Evolutionary conservation across 148 eudicot species (phyloP).

Genomic region (Nepenthes mirabilis): DNA sequence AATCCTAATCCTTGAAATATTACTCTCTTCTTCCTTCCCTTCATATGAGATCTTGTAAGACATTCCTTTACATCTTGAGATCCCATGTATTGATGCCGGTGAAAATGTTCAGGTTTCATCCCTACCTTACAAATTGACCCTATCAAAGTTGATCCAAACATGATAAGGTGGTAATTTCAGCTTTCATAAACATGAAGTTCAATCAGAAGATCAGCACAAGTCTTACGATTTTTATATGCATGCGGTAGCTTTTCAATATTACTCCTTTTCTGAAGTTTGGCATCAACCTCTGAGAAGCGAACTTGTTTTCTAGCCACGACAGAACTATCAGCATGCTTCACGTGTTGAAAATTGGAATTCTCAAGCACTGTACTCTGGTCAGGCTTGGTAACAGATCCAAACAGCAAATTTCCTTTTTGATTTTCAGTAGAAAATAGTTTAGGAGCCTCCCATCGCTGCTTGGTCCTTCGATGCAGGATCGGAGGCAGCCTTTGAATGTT

Average conservation of each 20-base stretch:
- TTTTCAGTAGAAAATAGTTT: constrained; percentile 15
- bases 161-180: not conserved
- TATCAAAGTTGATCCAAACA: constrained; percentile 8
- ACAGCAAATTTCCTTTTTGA: constrained; percentile 12
- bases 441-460: constrained; percentile 23
- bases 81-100: constrained; percentile 18
- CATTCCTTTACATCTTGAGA: constrained; percentile 35
- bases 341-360: constrained; percentile 13
- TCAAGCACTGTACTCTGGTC: constrained; percentile 15
- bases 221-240: constrained; percentile 24
- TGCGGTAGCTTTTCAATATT: constrained; percentile 11
- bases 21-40: constrained; percentile 23
- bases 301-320: constrained; percentile 48
- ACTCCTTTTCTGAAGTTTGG: constrained; percentile 15
- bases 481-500: constrained; percentile 19
- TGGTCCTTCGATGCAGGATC: constrained; percentile 17
- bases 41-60: constrained; percentile 21
- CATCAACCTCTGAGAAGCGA: constrained; percentile 32
- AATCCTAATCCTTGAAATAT: constrained; percentile 60
- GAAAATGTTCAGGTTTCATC: constrained; percentile 16
- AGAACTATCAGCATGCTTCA: constrained; percentile 10
- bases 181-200: not conserved
- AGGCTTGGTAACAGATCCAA: constrained; percentile 10
- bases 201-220: constrained; percentile 2
- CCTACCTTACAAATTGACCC: constrained; percentile 24